Evolutionary conservation across 176 grass and related monocot genomes (phyloP), one percentile per base, ranked within the genome.

Genomic region (Oryza glumipatula): DNA sequence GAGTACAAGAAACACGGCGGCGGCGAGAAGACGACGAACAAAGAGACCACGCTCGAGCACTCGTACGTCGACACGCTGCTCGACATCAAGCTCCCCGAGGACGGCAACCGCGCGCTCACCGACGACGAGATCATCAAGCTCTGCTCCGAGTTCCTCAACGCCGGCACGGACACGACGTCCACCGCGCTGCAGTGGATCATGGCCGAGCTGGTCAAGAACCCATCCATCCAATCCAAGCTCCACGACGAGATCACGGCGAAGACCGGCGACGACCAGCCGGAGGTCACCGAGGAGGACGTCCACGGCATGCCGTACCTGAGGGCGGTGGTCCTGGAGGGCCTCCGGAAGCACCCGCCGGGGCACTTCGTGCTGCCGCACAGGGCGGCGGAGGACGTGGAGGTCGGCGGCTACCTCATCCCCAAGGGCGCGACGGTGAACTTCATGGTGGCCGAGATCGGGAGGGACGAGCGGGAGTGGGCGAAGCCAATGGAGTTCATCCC

Each of bases 121-220:
- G 82, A 86, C 49, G 83, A 87, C 3, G 93, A 95, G 88, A 48
- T 92, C 5, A 6, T 67, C 58, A 24, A 2, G 23, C 79, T 92
- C 11, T 95, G 90, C 79, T 65, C 82, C 3, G 93, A 95, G 79
- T 95, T 95, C 77, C 61, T 95, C 52, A 79, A 81, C 81, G 93
- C 84, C 44, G 93, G 93, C 10, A 95, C 93, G 9, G 93, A 95
- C 83, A 90, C 93, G 16, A 95, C 90, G 10, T 87, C 90, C 44
- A 90, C 90, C 3, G 86, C 85, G 12, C 82, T 92, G 1, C 79
- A 90, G 73, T 95, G 93, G 93, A 95, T 95, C 88, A 95, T 95
- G 93, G 93, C 93, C 11, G 86, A 95, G 45, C 80, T 95, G 23
- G 88, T 92, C n/a, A 92, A 88, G 82, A 88, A 95, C 76, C 90